phyloP scores from a whole-genome alignment of 164 flowering plant species.

The Dillenia suffruticosa region DNA sequence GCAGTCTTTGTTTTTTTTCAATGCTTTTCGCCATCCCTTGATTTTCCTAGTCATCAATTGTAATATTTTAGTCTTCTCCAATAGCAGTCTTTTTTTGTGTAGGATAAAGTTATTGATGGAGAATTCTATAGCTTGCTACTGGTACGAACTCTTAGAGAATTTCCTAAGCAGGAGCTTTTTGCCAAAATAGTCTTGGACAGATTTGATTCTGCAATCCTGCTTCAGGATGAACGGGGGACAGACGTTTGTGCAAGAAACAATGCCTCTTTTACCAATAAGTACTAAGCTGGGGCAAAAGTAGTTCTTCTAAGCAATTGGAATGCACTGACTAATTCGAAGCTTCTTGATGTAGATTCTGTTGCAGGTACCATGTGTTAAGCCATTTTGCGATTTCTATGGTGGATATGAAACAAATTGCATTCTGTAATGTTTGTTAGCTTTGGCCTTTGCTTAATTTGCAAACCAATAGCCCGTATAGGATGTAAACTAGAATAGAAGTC shows the following conservation, averaged over 20 bases:
- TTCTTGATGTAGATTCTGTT: constrained; percentile 28
- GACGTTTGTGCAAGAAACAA: constrained; percentile 15
- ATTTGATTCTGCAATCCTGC: constrained; percentile 56
- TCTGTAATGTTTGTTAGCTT: too few species aligned
- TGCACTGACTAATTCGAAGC: constrained; percentile 14
- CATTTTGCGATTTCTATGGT: neutral
- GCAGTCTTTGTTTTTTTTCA: too few species aligned
- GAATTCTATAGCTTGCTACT: constrained; percentile 27
- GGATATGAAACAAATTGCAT: neutral
- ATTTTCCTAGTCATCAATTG: too few species aligned
- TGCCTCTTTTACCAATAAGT: constrained; percentile 51
- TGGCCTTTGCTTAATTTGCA: too few species aligned
- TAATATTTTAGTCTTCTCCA: too few species aligned
- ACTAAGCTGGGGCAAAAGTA: constrained; percentile 68
- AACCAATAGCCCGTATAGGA: too few species aligned
- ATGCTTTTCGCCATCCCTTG: too few species aligned
- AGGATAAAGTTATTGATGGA: constrained; percentile 31
- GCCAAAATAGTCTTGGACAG: constrained; percentile 73
- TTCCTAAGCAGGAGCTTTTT: constrained; percentile 53
- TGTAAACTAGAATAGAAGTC: too few species aligned
- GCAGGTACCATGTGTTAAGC: constrained; percentile 40
- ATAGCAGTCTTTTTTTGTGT: neutral
- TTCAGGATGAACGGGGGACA: constrained; percentile 17
- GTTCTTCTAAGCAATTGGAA: constrained; percentile 58
- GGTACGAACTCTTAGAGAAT: constrained; percentile 57